Conservation (phyloP, 441 rosid species). For the Populus trichocarpa region DNA sequence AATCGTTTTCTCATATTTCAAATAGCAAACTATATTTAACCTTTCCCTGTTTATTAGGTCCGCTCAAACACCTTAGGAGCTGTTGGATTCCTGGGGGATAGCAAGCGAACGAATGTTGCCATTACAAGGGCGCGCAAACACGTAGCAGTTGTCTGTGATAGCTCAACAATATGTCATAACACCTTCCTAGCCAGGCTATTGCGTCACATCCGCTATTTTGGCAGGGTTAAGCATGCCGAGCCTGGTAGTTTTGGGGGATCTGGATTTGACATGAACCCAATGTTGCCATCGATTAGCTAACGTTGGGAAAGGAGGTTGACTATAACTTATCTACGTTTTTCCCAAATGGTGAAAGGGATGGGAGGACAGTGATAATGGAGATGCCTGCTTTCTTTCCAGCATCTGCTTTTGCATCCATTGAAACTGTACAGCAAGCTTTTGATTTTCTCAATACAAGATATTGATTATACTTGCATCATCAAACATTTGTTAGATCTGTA, state of each 20-base stretch:
- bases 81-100: constrained; percentile 93
- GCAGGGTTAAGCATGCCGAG: constrained; percentile 86
- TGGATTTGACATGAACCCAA: constrained; percentile 91
- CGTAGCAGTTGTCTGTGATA: constrained; percentile 89
- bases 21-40: not conserved
- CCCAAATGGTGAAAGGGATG: constrained; percentile 16
- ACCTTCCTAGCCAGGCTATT: constrained; percentile 84
- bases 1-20: not conserved
- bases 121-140: constrained; percentile 90
- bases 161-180: constrained; percentile 94
- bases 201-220: constrained; percentile 86
- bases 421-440: constrained; percentile 24
- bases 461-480: not conserved
- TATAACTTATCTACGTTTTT: not conserved
- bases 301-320: not conserved
- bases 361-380: not conserved
- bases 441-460: constrained; percentile 16
- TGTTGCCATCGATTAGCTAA: constrained; percentile 80
- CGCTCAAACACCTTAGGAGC: constrained; percentile 93
- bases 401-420: constrained; percentile 17
- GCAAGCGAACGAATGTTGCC: constrained; percentile 92
- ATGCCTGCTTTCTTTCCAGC: constrained; percentile 9
- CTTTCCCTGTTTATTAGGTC: constrained; percentile 42
- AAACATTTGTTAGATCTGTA: constrained; percentile 21
- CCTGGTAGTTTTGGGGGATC: constrained; percentile 83